Evolutionary conservation across 257 asterid species (phyloP).

Genomic region (Lithospermum erythrorhizon): DNA sequence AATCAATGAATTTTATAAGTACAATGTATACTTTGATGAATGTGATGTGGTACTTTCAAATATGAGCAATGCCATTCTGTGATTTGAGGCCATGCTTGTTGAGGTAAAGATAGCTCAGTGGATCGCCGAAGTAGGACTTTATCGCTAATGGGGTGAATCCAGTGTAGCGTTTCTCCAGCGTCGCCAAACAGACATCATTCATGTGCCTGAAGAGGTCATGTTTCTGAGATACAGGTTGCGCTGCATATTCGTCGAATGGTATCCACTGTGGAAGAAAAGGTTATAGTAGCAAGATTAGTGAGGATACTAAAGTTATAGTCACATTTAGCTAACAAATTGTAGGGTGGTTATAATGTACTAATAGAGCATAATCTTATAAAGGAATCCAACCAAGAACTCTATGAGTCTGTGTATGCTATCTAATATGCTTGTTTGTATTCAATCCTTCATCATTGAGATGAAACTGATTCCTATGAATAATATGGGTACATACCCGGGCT

Average conservation of each 20-base stretch:
- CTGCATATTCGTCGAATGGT: conserved; percentile 57
- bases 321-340: too few species aligned
- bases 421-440: too few species aligned
- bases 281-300: background rate
- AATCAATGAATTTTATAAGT: background rate
- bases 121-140: conserved; percentile 24
- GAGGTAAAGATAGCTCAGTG: conserved; percentile 40
- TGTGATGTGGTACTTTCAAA: background rate
- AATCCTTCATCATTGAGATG: background rate
- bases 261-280: conserved; percentile 40
- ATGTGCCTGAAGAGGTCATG: conserved; percentile 40
- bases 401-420: too few species aligned
- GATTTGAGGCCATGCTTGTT: conserved; percentile 32
- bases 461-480: background rate
- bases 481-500: conserved; percentile 38
- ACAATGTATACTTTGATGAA: background rate
- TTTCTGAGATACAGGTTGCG: conserved; percentile 30
- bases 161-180: conserved; percentile 29
- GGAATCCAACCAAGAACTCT: too few species aligned
- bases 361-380: too few species aligned
- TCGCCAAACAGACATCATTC: conserved; percentile 42
- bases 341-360: too few species aligned
- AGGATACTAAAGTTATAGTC: background rate
- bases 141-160: conserved; percentile 47
- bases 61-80: conserved; percentile 5